Percentiles rank a stretch among this genome's conserved stretches.
phyloP scores from a whole-genome alignment of 805 yeast genomes.

The Pachysolen tannophilus region DNA sequence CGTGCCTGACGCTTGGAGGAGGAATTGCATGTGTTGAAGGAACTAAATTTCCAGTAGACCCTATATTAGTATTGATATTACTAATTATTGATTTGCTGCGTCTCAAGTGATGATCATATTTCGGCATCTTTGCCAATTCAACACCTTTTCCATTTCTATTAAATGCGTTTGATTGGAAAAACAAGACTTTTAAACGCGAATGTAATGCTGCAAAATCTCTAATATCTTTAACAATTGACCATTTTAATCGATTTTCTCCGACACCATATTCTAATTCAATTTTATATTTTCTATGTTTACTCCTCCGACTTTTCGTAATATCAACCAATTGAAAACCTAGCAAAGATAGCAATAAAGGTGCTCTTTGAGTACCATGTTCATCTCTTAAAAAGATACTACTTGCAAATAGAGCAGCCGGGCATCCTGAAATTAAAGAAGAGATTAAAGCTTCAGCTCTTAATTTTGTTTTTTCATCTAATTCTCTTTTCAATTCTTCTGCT shows the following conservation, averaged over 20 bases:
- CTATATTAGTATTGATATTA: neutral
- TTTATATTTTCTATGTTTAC: constrained; percentile 40
- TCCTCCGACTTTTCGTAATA: constrained; percentile 24
- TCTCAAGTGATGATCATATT: constrained; percentile 12
- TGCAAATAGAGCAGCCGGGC: constrained; percentile 67
- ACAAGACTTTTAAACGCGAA: constrained; percentile 50
- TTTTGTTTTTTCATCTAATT: constrained; percentile 15
- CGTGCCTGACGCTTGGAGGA: neutral
- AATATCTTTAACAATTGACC: constrained; percentile 71
- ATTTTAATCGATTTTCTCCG: constrained; percentile 66
- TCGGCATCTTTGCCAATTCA: constrained; percentile 37
- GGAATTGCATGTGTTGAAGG: neutral
- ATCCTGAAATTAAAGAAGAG: constrained; percentile 51
- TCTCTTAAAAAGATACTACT: constrained; percentile 72
- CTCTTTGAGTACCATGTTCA: constrained; percentile 67
- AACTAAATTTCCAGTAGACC: neutral
- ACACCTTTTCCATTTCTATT: constrained; percentile 15
- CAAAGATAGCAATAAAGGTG: constrained; percentile 74
- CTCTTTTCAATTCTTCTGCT: constrained; percentile 1
- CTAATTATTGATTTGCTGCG: neutral
- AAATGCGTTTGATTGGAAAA: constrained; percentile 32
- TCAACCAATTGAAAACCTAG: constrained; percentile 58
- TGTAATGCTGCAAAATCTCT: constrained; percentile 70
- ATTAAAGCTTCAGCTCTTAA: constrained; percentile 26
- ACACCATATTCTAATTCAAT: constrained; percentile 88